Evolutionary conservation across 495 filamentous ascomycete species (phyloP).

Genomic region (Cenococcum geophilum): DNA sequence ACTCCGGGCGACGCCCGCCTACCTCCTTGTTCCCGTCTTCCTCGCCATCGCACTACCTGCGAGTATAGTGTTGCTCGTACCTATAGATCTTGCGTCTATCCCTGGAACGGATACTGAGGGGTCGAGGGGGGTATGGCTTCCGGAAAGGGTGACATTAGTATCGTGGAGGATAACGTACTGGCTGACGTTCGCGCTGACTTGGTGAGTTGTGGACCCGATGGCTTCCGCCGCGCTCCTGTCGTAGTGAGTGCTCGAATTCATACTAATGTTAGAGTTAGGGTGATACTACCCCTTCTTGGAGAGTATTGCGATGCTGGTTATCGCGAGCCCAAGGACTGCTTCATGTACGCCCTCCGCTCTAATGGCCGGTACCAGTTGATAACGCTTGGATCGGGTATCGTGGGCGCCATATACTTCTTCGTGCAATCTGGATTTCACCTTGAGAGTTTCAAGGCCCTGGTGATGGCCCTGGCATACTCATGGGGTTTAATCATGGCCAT

Average conservation of each 20-base stretch:
- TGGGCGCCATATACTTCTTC: constrained; percentile 80
- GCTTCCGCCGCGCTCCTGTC: neutral
- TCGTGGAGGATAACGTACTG: constrained; percentile 93
- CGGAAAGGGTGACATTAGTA: constrained; percentile 64
- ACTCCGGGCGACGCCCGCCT: constrained; percentile 82
- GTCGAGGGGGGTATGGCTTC: constrained; percentile 60
- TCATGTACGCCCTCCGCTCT: constrained; percentile 73
- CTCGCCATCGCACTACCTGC: constrained; percentile 87
- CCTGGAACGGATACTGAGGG: constrained; percentile 60
- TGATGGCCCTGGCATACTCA: constrained; percentile 90
- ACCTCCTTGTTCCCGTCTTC: constrained; percentile 86
- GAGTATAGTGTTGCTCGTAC: constrained; percentile 89
- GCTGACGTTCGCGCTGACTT: constrained; percentile 91
- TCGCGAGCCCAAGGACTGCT: constrained; percentile 69
- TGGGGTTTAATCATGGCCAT: constrained; percentile 89
- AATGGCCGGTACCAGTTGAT: constrained; percentile 87
- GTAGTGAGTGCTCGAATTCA: neutral
- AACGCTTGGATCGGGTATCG: constrained; percentile 59
- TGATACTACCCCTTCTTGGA: constrained; percentile 85
- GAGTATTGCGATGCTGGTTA: constrained; percentile 93
- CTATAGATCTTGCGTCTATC: constrained; percentile 90
- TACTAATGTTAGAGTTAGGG: constrained; percentile 35
- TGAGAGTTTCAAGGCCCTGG: constrained; percentile 62
- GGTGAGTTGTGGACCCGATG: constrained; percentile 44
- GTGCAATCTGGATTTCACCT: constrained; percentile 66